Evolutionary conservation across 306 rosid genomes (phyloP), one percentile per base, ranked within the genome.

Genomic region (Cicer bijugum): DNA sequence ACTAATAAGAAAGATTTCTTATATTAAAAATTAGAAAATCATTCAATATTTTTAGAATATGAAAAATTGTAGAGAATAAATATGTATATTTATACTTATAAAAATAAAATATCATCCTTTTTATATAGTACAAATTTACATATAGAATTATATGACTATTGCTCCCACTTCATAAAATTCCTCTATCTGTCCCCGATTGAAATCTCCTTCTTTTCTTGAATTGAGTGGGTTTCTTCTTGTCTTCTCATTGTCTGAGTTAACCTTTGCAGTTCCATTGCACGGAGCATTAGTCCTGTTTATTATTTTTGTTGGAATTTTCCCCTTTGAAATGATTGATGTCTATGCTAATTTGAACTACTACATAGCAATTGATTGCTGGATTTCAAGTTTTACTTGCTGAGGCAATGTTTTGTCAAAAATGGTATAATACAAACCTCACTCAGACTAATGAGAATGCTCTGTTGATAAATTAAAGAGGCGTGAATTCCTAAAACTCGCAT

Each of bases 281-380:
- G n/a, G 37, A 46, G 56, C 10, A 46, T 66, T 67, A 53, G 6
- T 9, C 5, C 17, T 17, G 6, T 8, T 9, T 53, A 2, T 53
- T 5, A 7, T 23, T 56, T 20, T 40, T 57, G 5, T 20, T 52
- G 60, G n/a, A 11, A 17, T 67, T 8, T 66, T 38, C 52, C 14
- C 15, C 46, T 57, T 48, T 72, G 28, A 47, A 61, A 39, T 68
- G 61, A 43, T 8, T 40, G 45, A 42, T 43, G 46, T 39, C 55
- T 56, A 38, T 19, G 9, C 33, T 14, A 23, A 55, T 64, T 61
- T 57, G 56, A 65, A 52, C 16, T 63, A 5, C 45, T 20, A 43
- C 43, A 81, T 50, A 60, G 45, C 40, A 40, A 6, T 42, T 55
- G 37, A 65, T 48, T 28, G 33, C 17, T 78, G 47, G 65, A 33